Base-by-base conservation (phyloP, 306 rosid genomes). In the Castanea mollissima region DNA sequence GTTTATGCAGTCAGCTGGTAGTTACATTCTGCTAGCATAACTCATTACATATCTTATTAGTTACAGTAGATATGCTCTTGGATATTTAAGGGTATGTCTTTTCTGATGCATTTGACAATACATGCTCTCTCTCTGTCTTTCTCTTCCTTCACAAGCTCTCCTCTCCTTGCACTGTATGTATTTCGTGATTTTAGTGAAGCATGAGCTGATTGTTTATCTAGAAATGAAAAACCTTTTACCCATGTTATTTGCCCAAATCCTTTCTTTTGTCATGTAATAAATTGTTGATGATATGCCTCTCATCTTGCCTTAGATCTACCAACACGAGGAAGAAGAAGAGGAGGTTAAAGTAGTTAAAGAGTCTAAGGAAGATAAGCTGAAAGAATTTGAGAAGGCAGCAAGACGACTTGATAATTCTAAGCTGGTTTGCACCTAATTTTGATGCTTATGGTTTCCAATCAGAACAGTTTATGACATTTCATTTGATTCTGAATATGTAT, bases 381-480 rank as follows among this genome's bases (percentile, higher is more conserved):
- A 85, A 84, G 97, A 89, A 73, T 91, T 85, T 71, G 95, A 90
- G 77, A 89, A 82, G 88, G 95, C 97, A 7, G 97, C 95, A 4
- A 71, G 84, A 16, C 91, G 89, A 29, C 89, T 92, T 69, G 92
- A 82, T 78, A 87, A 87, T 68, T 85, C 93, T 65, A 89, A 83
- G 80, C 90, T 94, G 98, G 98, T 94, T 80, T 63, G 96, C 85
- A 55, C 70, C 76, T 67, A 69, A 67, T 82, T 58, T 76, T 29
- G 68, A 70, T 59, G 57, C 68, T 56, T 79, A 79, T 74, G 59
- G 71, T 74, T 69, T 5, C 73, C 63, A 23, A 29, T 51, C 12
- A 41, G 74, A 52, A 51, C 14, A 18, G 7, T 18, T 9, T 12
- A 49, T 2, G 15, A 0, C 54, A 10, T 49, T 46, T 49, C 16